These are phyloP conservation scores for Cardiosporidium cionae DNA, from an alignment of 169 alveolate genomes.

Conservation along the genomic window DNA sequence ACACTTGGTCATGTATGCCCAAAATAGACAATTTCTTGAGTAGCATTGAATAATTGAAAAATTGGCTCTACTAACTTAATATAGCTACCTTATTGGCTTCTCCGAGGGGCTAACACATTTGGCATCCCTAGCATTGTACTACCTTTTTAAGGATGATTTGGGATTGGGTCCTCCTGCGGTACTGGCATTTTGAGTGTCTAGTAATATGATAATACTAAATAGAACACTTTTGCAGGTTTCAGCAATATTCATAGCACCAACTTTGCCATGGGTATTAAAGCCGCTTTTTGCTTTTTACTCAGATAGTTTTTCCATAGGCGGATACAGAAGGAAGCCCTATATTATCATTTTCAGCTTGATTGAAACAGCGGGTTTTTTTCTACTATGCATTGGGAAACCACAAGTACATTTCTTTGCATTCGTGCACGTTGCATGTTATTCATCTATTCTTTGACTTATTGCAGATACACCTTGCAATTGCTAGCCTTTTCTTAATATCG, in stretches of 20 bases:
- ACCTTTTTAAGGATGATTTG: constrained; percentile 71
- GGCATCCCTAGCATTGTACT: constrained; percentile 73
- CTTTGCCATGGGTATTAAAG: constrained; percentile 68
- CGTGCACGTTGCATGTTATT: no score
- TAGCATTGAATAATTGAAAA: no score
- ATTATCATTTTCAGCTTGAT: constrained; percentile 56
- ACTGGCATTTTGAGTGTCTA: not conserved
- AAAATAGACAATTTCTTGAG: no score
- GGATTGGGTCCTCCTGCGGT: constrained; percentile 12
- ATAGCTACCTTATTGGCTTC: constrained; percentile 71
- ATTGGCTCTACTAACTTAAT: no score
- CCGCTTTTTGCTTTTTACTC: constrained; percentile 60
- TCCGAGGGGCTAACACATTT: constrained; percentile 79
- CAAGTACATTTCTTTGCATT: constrained; percentile 40
- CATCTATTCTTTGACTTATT: not conserved
- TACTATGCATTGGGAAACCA: constrained; percentile 51
- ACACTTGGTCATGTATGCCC: no score
- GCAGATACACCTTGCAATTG: constrained; percentile 36
- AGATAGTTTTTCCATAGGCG: constrained; percentile 56
- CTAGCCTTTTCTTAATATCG: constrained; percentile 40
- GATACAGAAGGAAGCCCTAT: constrained; percentile 70
- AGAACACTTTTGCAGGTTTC: constrained; percentile 44
- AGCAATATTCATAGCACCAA: constrained; percentile 62
- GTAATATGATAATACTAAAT: not conserved
- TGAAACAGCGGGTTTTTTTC: constrained; percentile 56